Base-by-base conservation (phyloP, 2,329 filamentous ascomycete species). In the Exophiala alcalophila region DNA sequence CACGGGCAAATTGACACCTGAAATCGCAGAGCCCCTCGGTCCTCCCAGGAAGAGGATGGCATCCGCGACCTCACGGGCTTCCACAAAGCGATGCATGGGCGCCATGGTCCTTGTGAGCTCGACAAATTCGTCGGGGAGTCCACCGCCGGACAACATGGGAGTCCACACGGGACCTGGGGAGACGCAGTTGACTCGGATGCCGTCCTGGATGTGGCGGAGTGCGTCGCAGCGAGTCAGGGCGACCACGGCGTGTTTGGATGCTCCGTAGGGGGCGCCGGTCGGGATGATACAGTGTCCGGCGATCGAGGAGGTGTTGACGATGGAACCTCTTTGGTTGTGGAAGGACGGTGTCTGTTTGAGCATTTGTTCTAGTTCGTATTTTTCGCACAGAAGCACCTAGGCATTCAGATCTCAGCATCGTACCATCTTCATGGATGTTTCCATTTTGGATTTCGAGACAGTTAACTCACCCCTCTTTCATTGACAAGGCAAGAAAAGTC, bases 401-500 rank as follows among this genome's bases (percentile, higher is more conserved):
- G 18, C 16, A 24, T n/a, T 11, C 7, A 9, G 11, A 20, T 15
- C 9, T 7, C 16, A 28, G 25, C 11, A 21, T 11, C 11, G 18
- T n/a, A n/a, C n/a, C n/a, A n/a, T n/a, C n/a, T n/a, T n/a, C n/a
- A n/a, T n/a, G n/a, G n/a, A n/a, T n/a, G n/a, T n/a, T n/a, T n/a
- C n/a, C n/a, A n/a, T n/a, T n/a, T n/a, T n/a, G n/a, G n/a, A n/a
- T n/a, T n/a, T n/a, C n/a, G n/a, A n/a, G n/a, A n/a, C n/a, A n/a
- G n/a, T 20, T 10, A 6, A 27, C 39, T 42, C n/a, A 42, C 39
- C 3, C 39, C 39, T 5, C 11, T 12, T n/a, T 78, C 77, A 50
- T 81, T 81, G 53, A 80, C 66, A 25, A 62, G 66, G 21, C 71
- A 78, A 29, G 80, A 64, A 4, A 61, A 62, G 39, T 80, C 76